Conservation (phyloP, 1,284 basidiomycete genomes). For the Pterula multifida region DNA sequence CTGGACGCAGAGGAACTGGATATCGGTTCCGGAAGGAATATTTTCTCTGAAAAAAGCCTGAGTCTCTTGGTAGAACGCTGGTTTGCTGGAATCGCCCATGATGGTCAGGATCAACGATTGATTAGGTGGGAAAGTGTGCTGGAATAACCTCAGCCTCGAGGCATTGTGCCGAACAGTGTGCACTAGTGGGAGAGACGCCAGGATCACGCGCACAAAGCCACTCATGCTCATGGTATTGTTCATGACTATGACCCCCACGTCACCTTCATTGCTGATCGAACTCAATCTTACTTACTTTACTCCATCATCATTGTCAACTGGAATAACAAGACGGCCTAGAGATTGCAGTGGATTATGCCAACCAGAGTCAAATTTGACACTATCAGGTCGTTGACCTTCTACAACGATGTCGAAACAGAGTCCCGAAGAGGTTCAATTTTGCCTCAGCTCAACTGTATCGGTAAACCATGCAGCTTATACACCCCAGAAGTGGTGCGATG, state of each 20-base stretch:
- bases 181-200: neutral
- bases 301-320: neutral
- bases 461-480: slow-evolving; percentile 64
- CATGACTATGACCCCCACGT: neutral
- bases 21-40: neutral
- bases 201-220: neutral
- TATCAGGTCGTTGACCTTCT: slow-evolving; percentile 73
- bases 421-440: slow-evolving; percentile 58
- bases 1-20: neutral
- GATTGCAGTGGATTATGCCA: neutral
- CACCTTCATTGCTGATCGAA: neutral
- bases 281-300: neutral
- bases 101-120: neutral
- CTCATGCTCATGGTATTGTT: neutral
- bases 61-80: neutral
- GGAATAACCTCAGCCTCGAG: neutral
- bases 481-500: slow-evolving; percentile 84
- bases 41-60: neutral
- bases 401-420: slow-evolving; percentile 53
- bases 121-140: neutral
- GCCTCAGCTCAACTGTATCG: slow-evolving; percentile 72
- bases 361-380: slow-evolving; percentile 29
- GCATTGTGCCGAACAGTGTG: neutral
- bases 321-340: no score
- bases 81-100: neutral